Evolutionary conservation across 106 monocot species (phyloP).

Genomic region (Dendrobium nobile): DNA sequence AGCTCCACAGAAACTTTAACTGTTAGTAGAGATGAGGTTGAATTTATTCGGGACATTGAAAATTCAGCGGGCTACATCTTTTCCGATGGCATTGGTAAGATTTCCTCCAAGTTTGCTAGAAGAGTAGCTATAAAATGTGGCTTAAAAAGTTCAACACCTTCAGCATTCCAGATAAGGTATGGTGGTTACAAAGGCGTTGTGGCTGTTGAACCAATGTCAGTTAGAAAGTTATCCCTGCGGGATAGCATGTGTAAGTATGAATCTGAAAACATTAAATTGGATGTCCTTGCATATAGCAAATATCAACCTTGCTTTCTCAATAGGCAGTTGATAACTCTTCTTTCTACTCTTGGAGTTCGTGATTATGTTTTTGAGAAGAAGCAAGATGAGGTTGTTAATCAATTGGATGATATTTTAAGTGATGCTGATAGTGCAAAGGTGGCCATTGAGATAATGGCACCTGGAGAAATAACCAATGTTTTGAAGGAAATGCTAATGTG

Average conservation of each 20-base stretch:
- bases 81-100: constrained; percentile 96
- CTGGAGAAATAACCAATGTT: constrained; percentile 57
- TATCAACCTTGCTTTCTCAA: constrained; percentile 83
- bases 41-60: constrained; percentile 55
- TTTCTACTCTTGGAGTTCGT: constrained; percentile 74
- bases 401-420: constrained; percentile 50
- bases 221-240: constrained; percentile 57
- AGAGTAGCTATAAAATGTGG: constrained; percentile 62
- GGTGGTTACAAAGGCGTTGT: constrained; percentile 94
- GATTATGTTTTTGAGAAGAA: constrained; percentile 64
- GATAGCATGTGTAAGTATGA: constrained; percentile 88
- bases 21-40: constrained; percentile 42
- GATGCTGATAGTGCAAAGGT: constrained; percentile 55
- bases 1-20: constrained; percentile 75
- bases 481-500: constrained; percentile 61
- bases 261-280: constrained; percentile 60
- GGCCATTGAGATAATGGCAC: constrained; percentile 46
- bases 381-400: constrained; percentile 41
- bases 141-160: constrained; percentile 47
- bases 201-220: constrained; percentile 62
- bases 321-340: constrained; percentile 83
- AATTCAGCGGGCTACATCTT: constrained; percentile 40
- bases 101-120: constrained; percentile 65
- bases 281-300: constrained; percentile 77
- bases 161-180: constrained; percentile 86